Evolutionary conservation across 345 rosid genomes (phyloP), one percentile per base, ranked within the genome.

Genomic region (Sisymbrium altissimum): DNA sequence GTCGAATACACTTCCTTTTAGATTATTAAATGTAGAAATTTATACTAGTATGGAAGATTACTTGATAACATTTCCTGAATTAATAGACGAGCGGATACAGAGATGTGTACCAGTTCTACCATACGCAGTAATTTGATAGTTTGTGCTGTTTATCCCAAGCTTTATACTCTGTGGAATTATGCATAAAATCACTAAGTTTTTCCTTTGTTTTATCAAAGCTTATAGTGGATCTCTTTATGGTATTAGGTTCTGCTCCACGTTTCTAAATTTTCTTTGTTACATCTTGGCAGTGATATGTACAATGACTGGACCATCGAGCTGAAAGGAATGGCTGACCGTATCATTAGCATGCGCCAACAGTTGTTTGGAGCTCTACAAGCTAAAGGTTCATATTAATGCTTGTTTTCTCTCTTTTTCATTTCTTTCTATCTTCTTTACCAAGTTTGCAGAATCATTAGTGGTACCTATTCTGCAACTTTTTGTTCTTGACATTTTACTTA

Each of bases 321-420:
- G 78, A 89, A 89, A 84, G 90, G 78, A 62, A 89, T 89, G 92
- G 86, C 88, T 76, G 86, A 86, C 65, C 85, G 96, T 32, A 87
- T 89, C 11, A 81, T 80, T 48, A 83, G 83, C 86, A 85, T 89
- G 92, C 92, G 90, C 52, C 75, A 86, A 43, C 84, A 86, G 78
- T 82, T 89, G 17, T 84, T 68, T 64, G 86, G 84, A 75, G 90
- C 96, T 41, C 69, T 89, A 38, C 67, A 72, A 35, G 81, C 86
- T 59, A 82, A 38, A 84, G 95, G 95, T 86, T 61, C 71, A 11
- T 58, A 70, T 19, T 27, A n/a, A 1, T 48, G 21, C n/a, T 58
- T 61, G 4, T 53, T 19, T 12, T 54, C 41, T 62, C 27, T 54
- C 7, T 63, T 5, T 54, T 49, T 45, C 41, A 29, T 18, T 14